Conservation (phyloP, 495 filamentous ascomycete species). For the Penicillium lagena region DNA sequence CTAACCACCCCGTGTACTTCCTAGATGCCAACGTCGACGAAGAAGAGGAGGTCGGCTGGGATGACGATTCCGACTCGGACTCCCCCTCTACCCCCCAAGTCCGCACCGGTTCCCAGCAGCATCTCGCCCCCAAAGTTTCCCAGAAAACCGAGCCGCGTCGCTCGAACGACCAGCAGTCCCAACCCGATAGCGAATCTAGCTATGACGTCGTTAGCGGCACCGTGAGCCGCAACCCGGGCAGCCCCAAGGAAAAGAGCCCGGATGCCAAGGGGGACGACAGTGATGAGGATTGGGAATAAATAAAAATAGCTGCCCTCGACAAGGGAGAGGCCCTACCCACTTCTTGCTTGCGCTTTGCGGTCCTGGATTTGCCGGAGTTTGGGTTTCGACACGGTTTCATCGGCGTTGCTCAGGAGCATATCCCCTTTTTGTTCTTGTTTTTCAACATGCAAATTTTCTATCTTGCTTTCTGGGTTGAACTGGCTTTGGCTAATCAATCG, state of each 20-base stretch:
- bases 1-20: neutral
- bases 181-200: conserved; percentile 83
- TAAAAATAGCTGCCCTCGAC: neutral
- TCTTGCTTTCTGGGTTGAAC: conserved; percentile 5
- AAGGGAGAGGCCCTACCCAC: neutral
- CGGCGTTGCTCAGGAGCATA: conserved; percentile 10
- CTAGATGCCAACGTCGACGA: conserved; percentile 55
- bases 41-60: conserved; percentile 78
- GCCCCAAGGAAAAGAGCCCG: conserved; percentile 61
- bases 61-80: conserved; percentile 67
- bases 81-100: conserved; percentile 47
- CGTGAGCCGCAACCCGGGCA: conserved; percentile 69
- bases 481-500: conserved; percentile 11
- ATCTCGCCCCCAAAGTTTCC: conserved; percentile 19
- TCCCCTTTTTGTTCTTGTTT: too few relatives aligned
- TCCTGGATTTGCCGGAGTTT: conserved; percentile 16
- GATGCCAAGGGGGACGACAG: conserved; percentile 51
- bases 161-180: conserved; percentile 79
- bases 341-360: conserved; percentile 1
- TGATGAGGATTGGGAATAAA: conserved; percentile 81
- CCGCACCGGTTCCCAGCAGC: conserved; percentile 5
- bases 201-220: conserved; percentile 90
- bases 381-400: conserved; percentile 6
- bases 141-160: conserved; percentile 65
- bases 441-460: too few relatives aligned